A percentile compares a stretch with the other conserved stretches of the same genome.
These are phyloP conservation scores for Xylariaceae sp. DNA, from an alignment of 2,329 filamentous ascomycete species.

Conservation along the genomic window DNA sequence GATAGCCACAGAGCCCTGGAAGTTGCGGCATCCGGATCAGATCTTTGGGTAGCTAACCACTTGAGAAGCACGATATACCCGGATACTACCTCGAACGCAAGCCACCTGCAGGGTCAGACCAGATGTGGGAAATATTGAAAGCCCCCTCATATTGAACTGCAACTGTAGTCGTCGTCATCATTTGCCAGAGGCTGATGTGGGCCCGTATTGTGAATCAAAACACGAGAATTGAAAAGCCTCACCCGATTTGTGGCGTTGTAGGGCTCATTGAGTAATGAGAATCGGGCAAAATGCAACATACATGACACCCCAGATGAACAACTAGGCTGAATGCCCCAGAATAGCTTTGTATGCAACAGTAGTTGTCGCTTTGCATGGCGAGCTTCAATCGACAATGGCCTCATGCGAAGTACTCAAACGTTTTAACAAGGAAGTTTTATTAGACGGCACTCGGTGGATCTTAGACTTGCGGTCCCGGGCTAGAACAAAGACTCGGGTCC, in stretches of 20 bases:
- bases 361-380: constrained; percentile 12
- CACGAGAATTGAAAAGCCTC: constrained; percentile 16
- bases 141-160: constrained; percentile 9
- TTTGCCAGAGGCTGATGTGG: constrained; percentile 16
- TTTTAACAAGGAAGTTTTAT: neutral
- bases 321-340: constrained; percentile 7
- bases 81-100: constrained; percentile 36
- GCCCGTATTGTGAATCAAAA: constrained; percentile 10
- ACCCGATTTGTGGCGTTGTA: constrained; percentile 10
- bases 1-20: constrained; percentile 18
- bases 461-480: constrained; percentile 21
- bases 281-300: neutral
- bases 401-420: neutral
- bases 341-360: neutral
- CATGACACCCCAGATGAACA: constrained; percentile 7
- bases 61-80: constrained; percentile 34
- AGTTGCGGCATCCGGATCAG: constrained; percentile 29
- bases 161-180: constrained; percentile 14
- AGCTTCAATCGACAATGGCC: neutral
- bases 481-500: constrained; percentile 26
- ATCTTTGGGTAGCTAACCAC: constrained; percentile 23
- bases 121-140: constrained; percentile 19
- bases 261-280: constrained; percentile 3
- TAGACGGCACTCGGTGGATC: constrained; percentile 22
- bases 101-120: constrained; percentile 21